Conservation (phyloP, 768 basidiomycete genomes). For the Leccinum imitatum region DNA sequence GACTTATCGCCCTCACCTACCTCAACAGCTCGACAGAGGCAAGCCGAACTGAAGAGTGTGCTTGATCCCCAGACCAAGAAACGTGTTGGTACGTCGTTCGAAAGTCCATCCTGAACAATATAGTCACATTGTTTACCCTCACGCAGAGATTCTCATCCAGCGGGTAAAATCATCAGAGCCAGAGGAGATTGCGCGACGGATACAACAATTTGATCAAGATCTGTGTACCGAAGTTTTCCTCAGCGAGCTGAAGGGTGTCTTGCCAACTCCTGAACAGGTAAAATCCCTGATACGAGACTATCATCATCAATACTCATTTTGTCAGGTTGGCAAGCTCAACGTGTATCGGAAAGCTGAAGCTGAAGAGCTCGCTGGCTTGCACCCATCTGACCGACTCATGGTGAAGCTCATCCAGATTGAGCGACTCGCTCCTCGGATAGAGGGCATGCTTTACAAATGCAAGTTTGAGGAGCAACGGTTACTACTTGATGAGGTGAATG, state of each 20-base stretch:
- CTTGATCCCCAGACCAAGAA: slow-evolving; percentile 91
- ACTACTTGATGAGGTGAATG: slow-evolving; percentile 74
- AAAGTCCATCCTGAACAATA: neutral
- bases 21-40: slow-evolving; percentile 69
- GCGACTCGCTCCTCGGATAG: slow-evolving; percentile 80
- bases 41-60: slow-evolving; percentile 88
- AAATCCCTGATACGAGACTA: slow-evolving; percentile 3
- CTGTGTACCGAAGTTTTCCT: slow-evolving; percentile 89
- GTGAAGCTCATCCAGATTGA: slow-evolving; percentile 95
- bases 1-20: slow-evolving; percentile 11
- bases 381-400: slow-evolving; percentile 95
- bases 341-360: slow-evolving; percentile 84
- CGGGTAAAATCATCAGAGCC: slow-evolving; percentile 80
- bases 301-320: neutral
- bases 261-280: slow-evolving; percentile 92
- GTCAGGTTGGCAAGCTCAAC: slow-evolving; percentile 83
- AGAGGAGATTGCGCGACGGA: slow-evolving; percentile 80
- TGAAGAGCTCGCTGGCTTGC: slow-evolving; percentile 84
- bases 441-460: slow-evolving; percentile 93
- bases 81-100: slow-evolving; percentile 71
- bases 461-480: slow-evolving; percentile 85
- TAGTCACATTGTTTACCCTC: neutral
- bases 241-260: slow-evolving; percentile 79
- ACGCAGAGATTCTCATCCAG: slow-evolving; percentile 87
- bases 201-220: slow-evolving; percentile 83